Percentiles rank a stretch among this genome's conserved stretches.
phyloP scores from a whole-genome alignment of 1,284 basidiomycete genomes.

The Leucoagaricus sp. region DNA sequence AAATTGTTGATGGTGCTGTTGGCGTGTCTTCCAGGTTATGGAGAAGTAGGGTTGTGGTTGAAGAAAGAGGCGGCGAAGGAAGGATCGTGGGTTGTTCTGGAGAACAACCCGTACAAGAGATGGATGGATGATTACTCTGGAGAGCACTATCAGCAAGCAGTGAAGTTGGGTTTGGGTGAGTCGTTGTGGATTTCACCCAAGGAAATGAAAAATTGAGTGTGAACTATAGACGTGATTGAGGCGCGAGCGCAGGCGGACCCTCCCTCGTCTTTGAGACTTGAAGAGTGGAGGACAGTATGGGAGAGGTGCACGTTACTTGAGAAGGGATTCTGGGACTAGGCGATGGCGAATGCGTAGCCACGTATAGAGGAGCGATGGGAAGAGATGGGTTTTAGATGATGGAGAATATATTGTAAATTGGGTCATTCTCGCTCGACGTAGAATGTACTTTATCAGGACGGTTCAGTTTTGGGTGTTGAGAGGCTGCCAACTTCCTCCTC shows the following conservation, averaged over 20 bases:
- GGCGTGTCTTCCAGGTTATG: conserved; percentile 90
- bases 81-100: conserved; percentile 52
- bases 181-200: conserved; percentile 6
- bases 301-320: conserved; percentile 79
- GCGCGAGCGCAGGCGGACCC: conserved; percentile 59
- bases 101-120: conserved; percentile 70
- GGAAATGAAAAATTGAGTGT: not conserved
- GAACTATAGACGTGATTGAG: conserved; percentile 54
- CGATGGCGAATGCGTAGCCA: conserved; percentile 41
- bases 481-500: conserved; percentile 4
- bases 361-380: not conserved
- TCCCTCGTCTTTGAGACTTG: conserved; percentile 62
- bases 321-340: conserved; percentile 90
- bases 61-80: conserved; percentile 53
- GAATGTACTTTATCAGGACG: not conserved
- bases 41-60: conserved; percentile 89
- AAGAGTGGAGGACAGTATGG: conserved; percentile 78
- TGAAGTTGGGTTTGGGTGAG: conserved; percentile 71
- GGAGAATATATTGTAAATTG: not conserved
- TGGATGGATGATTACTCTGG: conserved; percentile 90
- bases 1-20: conserved; percentile 81
- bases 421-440: not conserved
- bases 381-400: not conserved
- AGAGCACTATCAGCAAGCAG: conserved; percentile 69
- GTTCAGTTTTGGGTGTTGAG: conserved; percentile 2